Conservation (phyloP, 2,329 filamentous ascomycete genomes). For the Myriosclerotinia scirpicola region DNA sequence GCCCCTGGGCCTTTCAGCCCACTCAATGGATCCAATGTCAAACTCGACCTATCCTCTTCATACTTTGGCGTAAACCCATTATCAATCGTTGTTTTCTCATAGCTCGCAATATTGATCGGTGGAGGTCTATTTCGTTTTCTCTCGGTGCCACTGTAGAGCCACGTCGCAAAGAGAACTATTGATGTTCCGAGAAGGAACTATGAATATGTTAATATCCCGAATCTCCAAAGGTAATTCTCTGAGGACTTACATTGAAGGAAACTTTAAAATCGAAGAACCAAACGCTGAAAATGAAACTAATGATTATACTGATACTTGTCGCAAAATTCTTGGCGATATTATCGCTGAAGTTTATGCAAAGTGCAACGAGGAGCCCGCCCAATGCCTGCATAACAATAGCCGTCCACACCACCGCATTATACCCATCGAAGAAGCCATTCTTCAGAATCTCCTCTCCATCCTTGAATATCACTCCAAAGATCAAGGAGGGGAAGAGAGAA, state of each 20-base stretch:
- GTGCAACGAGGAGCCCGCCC: constrained; percentile 79
- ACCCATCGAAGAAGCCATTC: constrained; percentile 91
- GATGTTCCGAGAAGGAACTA: constrained; percentile 81
- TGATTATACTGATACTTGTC: constrained; percentile 84
- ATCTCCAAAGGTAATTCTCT: neutral
- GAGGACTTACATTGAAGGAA: constrained; percentile 63
- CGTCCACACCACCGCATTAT: constrained; percentile 88
- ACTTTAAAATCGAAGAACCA: constrained; percentile 81
- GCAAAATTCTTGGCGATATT: constrained; percentile 95
- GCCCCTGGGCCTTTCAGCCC: constrained; percentile 45
- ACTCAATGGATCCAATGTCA: constrained; percentile 39
- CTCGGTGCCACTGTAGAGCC: constrained; percentile 75
- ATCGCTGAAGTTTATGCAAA: constrained; percentile 80
- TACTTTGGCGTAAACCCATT: constrained; percentile 39
- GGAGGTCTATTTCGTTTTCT: constrained; percentile 58
- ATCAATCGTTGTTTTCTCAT: constrained; percentile 62
- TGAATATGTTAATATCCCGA: constrained; percentile 5
- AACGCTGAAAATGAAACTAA: constrained; percentile 83
- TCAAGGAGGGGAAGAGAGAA: constrained; percentile 83
- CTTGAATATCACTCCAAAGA: constrained; percentile 82
- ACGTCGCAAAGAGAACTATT: constrained; percentile 78
- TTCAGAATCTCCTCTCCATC: constrained; percentile 81
- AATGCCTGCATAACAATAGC: constrained; percentile 79
- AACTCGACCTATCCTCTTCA: constrained; percentile 36
- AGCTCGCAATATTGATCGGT: constrained; percentile 68